Evolutionary conservation across 208 protist genomes (phyloP).

Genomic region (Naegleria fowleri): DNA sequence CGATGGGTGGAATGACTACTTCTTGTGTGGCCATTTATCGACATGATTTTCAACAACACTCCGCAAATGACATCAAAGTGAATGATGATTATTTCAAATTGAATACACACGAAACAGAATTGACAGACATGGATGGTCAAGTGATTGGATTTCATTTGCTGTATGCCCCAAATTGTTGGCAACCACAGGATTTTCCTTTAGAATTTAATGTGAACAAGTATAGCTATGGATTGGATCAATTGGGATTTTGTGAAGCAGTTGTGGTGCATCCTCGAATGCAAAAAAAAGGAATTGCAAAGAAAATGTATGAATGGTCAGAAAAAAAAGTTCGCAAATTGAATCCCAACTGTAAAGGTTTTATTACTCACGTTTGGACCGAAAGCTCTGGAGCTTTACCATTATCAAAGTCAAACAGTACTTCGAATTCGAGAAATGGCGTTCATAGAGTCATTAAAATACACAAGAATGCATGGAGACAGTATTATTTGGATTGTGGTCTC

Average conservation of each 20-base stretch:
- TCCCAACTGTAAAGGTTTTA: background rate
- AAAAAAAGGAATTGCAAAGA: background rate
- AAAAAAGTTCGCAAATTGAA: background rate
- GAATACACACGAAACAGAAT: background rate
- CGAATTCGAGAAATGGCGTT: too few relatives aligned
- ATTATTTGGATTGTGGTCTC: background rate
- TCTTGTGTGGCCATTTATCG: background rate
- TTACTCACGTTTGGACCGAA: background rate
- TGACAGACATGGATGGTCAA: background rate
- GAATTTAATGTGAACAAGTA: background rate
- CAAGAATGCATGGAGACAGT: background rate
- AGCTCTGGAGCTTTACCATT: background rate
- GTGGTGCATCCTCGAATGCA: background rate
- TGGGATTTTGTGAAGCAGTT: background rate
- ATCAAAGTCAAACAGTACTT: background rate
- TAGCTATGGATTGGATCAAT: background rate
- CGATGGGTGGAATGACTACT: background rate
- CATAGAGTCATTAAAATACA: background rate
- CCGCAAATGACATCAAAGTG: too few relatives aligned
- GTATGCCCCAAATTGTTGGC: background rate
- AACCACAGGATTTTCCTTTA: background rate
- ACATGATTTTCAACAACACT: too few relatives aligned
- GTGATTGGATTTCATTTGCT: background rate
- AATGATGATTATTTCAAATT: background rate
- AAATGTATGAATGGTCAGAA: background rate